A percentile compares a stretch with the other conserved stretches of the same genome.
Evolutionary conservation across 805 yeast genomes (phyloP).

Genomic region (Candida railenensis): DNA sequence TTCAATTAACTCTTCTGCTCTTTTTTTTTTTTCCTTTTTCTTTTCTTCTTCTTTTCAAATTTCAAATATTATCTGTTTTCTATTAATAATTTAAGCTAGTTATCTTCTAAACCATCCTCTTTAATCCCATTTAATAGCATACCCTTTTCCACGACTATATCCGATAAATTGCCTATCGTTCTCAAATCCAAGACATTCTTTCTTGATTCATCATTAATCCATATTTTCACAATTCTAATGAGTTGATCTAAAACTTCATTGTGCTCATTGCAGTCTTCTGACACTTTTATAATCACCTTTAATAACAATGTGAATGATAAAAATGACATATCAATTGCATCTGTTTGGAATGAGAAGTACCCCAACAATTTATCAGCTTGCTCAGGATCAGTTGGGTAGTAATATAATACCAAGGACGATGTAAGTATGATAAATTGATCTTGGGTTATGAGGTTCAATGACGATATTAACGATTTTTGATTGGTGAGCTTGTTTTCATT

Average conservation of each 20-base stretch:
- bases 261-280: slow-evolving; percentile 17
- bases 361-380: slow-evolving; percentile 23
- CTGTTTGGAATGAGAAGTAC: slow-evolving; percentile 18
- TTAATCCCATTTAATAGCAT: slow-evolving; percentile 29
- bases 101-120: slow-evolving; percentile 9
- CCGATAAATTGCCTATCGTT: slow-evolving; percentile 26
- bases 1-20: background rate
- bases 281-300: slow-evolving; percentile 17
- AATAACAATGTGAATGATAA: slow-evolving; percentile 34
- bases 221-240: slow-evolving; percentile 22
- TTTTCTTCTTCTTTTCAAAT: background rate
- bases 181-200: slow-evolving; percentile 17
- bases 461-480: slow-evolving; percentile 23
- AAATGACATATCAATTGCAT: slow-evolving; percentile 20
- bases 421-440: slow-evolving; percentile 34
- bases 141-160: slow-evolving; percentile 31
- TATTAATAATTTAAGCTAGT: background rate
- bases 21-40: background rate
- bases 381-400: slow-evolving; percentile 13
- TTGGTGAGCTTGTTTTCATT: slow-evolving; percentile 3
- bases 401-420: slow-evolving; percentile 24
- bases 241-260: slow-evolving; percentile 26
- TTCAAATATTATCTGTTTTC: background rate
- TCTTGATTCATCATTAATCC: slow-evolving; percentile 28
- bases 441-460: slow-evolving; percentile 31